Percentiles rank a stretch among this genome's conserved stretches.
phyloP scores from a whole-genome alignment of 1,139 yeast species.

The Yamadazyma membranifaciens region DNA sequence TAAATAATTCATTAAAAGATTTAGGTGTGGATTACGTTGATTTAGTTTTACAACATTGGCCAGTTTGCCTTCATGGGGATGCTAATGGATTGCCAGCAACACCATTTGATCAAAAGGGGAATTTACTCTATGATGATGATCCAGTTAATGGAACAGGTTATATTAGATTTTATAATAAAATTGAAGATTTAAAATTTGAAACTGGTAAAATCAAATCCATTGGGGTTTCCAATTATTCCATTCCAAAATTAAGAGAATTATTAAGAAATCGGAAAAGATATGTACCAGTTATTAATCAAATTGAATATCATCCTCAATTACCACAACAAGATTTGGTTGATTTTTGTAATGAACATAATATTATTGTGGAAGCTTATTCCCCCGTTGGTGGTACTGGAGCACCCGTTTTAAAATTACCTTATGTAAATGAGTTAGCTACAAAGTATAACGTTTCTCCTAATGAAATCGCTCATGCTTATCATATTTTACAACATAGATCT shows the following conservation, averaged over 20 bases:
- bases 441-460: slow-evolving; percentile 33
- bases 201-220: slow-evolving; percentile 33
- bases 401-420: slow-evolving; percentile 32
- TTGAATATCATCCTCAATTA: slow-evolving; percentile 49
- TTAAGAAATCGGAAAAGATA: slow-evolving; percentile 24
- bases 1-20: slow-evolving; percentile 32
- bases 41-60: slow-evolving; percentile 63
- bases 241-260: slow-evolving; percentile 35
- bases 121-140: slow-evolving; percentile 40
- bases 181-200: slow-evolving; percentile 41
- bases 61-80: slow-evolving; percentile 39
- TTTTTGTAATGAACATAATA: slow-evolving; percentile 33
- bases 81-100: slow-evolving; percentile 35
- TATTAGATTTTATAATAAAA: slow-evolving; percentile 45
- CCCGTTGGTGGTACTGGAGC: slow-evolving; percentile 73
- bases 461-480: slow-evolving; percentile 39
- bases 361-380: slow-evolving; percentile 65
- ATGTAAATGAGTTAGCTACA: slow-evolving; percentile 39
- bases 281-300: slow-evolving; percentile 40
- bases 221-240: slow-evolving; percentile 46
- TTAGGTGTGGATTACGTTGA: slow-evolving; percentile 59
- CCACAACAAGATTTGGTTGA: slow-evolving; percentile 39
- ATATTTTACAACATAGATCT: slow-evolving; percentile 32
- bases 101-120: slow-evolving; percentile 41
- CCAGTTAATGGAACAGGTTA: slow-evolving; percentile 38